phyloP scores from a whole-genome alignment of 2,329 filamentous ascomycete genomes.

The Cladosporium sp. region DNA sequence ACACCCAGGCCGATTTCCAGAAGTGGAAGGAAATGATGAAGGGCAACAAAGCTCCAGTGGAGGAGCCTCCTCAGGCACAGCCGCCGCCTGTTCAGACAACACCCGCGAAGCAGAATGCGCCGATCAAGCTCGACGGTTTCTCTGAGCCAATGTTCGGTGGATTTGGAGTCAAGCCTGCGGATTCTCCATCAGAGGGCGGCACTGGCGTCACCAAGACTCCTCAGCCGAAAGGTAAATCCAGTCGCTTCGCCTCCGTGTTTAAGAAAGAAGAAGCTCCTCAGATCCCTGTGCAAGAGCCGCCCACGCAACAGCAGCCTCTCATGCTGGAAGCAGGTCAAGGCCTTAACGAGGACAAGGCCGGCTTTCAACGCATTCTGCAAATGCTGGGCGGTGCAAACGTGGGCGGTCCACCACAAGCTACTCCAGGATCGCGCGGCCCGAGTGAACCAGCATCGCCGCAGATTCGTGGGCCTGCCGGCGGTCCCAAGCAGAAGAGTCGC shows the following conservation, averaged over 20 bases:
- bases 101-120: constrained; percentile 49
- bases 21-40: constrained; percentile 90
- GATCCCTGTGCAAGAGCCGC: constrained; percentile 7
- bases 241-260: constrained; percentile 77
- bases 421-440: not conserved
- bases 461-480: constrained; percentile 24
- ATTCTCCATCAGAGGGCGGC: constrained; percentile 34
- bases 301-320: constrained; percentile 20
- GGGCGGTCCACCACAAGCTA: constrained; percentile 16
- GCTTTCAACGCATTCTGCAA: constrained; percentile 67
- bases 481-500: constrained; percentile 28
- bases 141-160: constrained; percentile 75
- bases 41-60: constrained; percentile 35
- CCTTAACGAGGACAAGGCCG: constrained; percentile 66
- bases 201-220: constrained; percentile 34
- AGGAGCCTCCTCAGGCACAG: constrained; percentile 17
- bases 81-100: constrained; percentile 18
- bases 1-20: constrained; percentile 88
- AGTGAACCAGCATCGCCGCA: constrained; percentile 16
- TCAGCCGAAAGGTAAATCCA: constrained; percentile 64
- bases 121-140: constrained; percentile 61
- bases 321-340: constrained; percentile 10
- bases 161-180: constrained; percentile 48
- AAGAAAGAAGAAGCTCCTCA: constrained; percentile 32
- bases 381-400: constrained; percentile 64